Conservation (phyloP, 176 grass and related monocot genomes). For the Oryza meridionalis region DNA sequence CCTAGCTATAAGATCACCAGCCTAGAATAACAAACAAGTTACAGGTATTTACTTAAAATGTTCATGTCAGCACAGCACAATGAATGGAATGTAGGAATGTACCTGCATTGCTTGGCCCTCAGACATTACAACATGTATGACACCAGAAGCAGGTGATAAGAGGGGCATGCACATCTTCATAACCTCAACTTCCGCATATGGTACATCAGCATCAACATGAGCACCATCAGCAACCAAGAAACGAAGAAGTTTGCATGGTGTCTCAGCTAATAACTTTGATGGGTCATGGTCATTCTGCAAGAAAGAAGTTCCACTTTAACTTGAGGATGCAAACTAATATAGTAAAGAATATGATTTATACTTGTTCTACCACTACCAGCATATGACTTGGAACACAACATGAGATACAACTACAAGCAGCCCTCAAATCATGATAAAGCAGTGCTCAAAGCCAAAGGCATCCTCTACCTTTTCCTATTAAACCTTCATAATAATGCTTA, state of each 20-base stretch:
- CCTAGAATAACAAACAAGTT: conserved; percentile 49
- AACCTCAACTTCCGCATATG: conserved; percentile 96
- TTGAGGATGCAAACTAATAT: background rate
- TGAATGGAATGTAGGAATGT: background rate
- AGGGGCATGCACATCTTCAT: conserved; percentile 99
- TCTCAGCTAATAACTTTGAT: conserved; percentile 91
- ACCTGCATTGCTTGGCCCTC: conserved; percentile 97
- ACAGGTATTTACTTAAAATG: conserved; percentile 20
- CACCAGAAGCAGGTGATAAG: conserved; percentile 84
- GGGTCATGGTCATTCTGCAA: conserved; percentile 99
- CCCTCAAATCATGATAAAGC: background rate
- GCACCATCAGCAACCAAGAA: conserved; percentile 91
- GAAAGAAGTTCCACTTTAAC: background rate
- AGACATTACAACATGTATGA: conserved; percentile 82
- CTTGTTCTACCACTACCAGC: conserved; percentile 12
- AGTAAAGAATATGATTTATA: conserved; percentile 17
- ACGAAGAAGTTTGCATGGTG: conserved; percentile 97
- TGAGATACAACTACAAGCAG: conserved; percentile 6
- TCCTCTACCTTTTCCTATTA: background rate
- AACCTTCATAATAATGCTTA: conserved; percentile 13
- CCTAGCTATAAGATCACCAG: conserved; percentile 94
- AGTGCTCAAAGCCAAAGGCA: conserved; percentile 11
- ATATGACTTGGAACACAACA: background rate
- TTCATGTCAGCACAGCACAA: conserved; percentile 29
- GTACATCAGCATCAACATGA: conserved; percentile 84